Evolutionary conservation across 2,329 filamentous ascomycete species (phyloP).

Genomic region (Fusarium keratoplasticum): DNA sequence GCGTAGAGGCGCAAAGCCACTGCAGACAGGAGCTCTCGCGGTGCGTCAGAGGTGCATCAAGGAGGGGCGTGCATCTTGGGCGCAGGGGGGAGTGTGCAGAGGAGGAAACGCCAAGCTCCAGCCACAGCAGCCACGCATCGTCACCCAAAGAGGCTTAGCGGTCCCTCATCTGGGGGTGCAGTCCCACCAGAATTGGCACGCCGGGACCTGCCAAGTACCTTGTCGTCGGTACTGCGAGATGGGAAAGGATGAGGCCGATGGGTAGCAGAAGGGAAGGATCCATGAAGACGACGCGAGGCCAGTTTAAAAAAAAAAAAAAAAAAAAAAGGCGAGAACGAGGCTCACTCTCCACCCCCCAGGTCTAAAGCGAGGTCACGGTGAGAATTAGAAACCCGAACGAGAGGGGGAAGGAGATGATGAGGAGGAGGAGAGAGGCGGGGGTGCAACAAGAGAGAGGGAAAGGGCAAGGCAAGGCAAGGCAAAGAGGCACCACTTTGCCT

Average conservation of each 20-base stretch:
- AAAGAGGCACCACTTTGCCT: background rate
- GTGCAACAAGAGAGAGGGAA: background rate
- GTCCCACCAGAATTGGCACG: background rate
- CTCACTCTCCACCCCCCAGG: background rate
- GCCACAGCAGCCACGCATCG: background rate
- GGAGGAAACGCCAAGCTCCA: background rate
- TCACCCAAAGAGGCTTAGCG: background rate
- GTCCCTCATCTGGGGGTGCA: background rate
- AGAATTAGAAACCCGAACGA: background rate
- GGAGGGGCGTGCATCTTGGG: background rate
- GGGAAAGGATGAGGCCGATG: background rate
- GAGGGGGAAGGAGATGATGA: background rate
- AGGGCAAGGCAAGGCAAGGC: background rate
- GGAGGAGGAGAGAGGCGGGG: background rate
- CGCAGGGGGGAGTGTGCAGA: background rate
- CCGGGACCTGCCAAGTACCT: background rate
- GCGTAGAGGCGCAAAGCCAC: background rate
- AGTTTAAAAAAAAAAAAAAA: background rate
- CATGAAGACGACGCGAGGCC: background rate
- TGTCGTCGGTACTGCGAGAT: background rate
- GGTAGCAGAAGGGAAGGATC: background rate
- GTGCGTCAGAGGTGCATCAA: slow-evolving; percentile 29
- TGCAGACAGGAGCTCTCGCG: slow-evolving; percentile 14
- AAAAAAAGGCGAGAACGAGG: background rate
- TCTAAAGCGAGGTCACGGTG: background rate